Conservation (phyloP, 768 basidiomycete species). For the Phlegmacium glaucopus region DNA sequence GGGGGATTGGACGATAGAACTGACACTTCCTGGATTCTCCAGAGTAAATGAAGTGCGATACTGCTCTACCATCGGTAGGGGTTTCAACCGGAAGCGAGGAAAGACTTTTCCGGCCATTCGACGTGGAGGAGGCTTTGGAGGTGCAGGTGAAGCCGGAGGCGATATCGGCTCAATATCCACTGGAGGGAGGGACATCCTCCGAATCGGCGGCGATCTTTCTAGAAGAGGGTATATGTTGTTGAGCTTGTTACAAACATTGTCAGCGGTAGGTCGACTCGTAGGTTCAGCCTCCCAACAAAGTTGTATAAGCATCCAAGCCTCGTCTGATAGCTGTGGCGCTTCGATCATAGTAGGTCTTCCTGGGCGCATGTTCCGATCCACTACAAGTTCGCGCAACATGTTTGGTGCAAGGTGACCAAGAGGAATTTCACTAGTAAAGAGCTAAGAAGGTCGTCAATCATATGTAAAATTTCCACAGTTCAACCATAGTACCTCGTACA, state of each 20-base stretch:
- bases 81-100: too few species aligned
- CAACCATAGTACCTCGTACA: slow-evolving; percentile 20
- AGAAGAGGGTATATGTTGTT: neutral
- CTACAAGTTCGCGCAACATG: slow-evolving; percentile 9
- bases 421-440: slow-evolving; percentile 16
- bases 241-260: slow-evolving; percentile 9
- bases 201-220: too few species aligned
- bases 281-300: slow-evolving; percentile 18
- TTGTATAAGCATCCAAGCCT: slow-evolving; percentile 18
- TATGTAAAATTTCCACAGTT: neutral
- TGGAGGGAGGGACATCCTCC: too few species aligned
- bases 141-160: too few species aligned
- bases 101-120: too few species aligned
- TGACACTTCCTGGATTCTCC: too few species aligned
- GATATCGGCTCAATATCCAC: too few species aligned
- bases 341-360: slow-evolving; percentile 19
- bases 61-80: too few species aligned
- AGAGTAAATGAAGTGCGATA: too few species aligned
- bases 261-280: slow-evolving; percentile 13
- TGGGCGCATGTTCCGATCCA: slow-evolving; percentile 12
- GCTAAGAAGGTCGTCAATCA: slow-evolving; percentile 1
- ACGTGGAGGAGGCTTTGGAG: too few species aligned
- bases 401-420: slow-evolving; percentile 10
- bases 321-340: slow-evolving; percentile 15
- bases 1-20: too few species aligned